A percentile compares a stretch with the other conserved stretches of the same genome.
These are phyloP conservation scores for Saccharomyces mikatae DNA, from an alignment of 805 yeast species.

Conservation along the genomic window DNA sequence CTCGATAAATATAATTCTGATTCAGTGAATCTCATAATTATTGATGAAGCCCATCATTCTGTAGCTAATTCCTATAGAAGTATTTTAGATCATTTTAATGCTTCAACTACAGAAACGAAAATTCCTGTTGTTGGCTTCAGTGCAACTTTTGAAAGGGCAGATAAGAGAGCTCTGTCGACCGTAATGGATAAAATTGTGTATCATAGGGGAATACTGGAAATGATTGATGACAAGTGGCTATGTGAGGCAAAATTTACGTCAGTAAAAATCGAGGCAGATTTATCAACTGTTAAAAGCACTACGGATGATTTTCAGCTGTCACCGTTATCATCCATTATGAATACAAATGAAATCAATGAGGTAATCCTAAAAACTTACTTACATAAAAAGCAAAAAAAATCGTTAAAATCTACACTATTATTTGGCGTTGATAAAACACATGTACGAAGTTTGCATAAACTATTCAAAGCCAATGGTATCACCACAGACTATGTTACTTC, in stretches of 20 bases:
- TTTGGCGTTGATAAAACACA: constrained; percentile 75
- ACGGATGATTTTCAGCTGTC: constrained; percentile 52
- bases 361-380: constrained; percentile 48
- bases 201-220: constrained; percentile 53
- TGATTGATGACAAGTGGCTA: constrained; percentile 63
- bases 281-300: constrained; percentile 30
- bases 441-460: constrained; percentile 43
- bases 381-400: constrained; percentile 34
- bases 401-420: constrained; percentile 52
- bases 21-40: constrained; percentile 56
- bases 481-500: constrained; percentile 69
- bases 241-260: constrained; percentile 60
- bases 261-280: constrained; percentile 42
- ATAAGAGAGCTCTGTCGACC: constrained; percentile 47
- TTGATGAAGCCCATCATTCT: constrained; percentile 93
- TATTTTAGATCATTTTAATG: constrained; percentile 52
- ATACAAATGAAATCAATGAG: constrained; percentile 45
- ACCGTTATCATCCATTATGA: constrained; percentile 47
- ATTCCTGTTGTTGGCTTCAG: constrained; percentile 74
- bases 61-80: constrained; percentile 59
- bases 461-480: constrained; percentile 52
- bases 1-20: constrained; percentile 46
- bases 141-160: constrained; percentile 80
- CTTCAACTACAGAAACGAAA: constrained; percentile 32
- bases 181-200: constrained; percentile 69